Percentiles rank a stretch among this genome's conserved stretches.
phyloP scores from a whole-genome alignment of 2,329 filamentous ascomycete species.

The Arthrobotrys megalospora region DNA sequence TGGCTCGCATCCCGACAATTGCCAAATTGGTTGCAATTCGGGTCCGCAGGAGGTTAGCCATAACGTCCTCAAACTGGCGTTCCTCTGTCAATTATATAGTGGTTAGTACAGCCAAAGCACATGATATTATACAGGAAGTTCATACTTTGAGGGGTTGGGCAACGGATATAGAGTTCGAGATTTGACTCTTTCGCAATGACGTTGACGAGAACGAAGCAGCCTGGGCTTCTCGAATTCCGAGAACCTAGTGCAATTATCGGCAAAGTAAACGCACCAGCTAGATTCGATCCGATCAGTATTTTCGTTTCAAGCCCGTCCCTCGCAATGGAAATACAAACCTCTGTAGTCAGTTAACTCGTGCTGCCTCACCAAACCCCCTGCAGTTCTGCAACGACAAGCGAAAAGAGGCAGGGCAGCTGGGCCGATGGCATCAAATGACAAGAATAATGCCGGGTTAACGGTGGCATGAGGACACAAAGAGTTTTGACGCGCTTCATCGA shows the following conservation, averaged over 20 bases:
- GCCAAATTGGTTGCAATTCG: slow-evolving; percentile 50
- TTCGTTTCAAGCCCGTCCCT: background rate
- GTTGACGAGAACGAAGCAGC: slow-evolving; percentile 57
- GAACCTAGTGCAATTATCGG: slow-evolving; percentile 50
- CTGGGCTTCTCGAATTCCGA: slow-evolving; percentile 32
- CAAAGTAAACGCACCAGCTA: slow-evolving; percentile 53
- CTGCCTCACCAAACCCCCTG: slow-evolving; percentile 22
- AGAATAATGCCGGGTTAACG: slow-evolving; percentile 53
- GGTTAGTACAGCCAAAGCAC: background rate
- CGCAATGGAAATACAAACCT: slow-evolving; percentile 17
- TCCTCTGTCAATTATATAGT: slow-evolving; percentile 34
- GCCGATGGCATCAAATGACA: slow-evolving; percentile 58
- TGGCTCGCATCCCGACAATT: slow-evolving; percentile 45
- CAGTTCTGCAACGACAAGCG: slow-evolving; percentile 41
- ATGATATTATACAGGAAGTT: background rate
- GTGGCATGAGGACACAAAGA: slow-evolving; percentile 50
- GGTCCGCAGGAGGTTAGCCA: slow-evolving; percentile 51
- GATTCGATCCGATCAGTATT: background rate
- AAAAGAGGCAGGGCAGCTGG: slow-evolving; percentile 48
- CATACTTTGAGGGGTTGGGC: slow-evolving; percentile 49
- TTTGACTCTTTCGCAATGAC: slow-evolving; percentile 40
- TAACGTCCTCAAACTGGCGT: slow-evolving; percentile 56
- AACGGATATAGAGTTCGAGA: slow-evolving; percentile 54
- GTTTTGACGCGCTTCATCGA: slow-evolving; percentile 45
- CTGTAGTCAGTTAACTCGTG: slow-evolving; percentile 54